These are phyloP conservation scores for Artemisia tridentata DNA, from an alignment of 129 eudicot genomes.

Conservation along the genomic window DNA sequence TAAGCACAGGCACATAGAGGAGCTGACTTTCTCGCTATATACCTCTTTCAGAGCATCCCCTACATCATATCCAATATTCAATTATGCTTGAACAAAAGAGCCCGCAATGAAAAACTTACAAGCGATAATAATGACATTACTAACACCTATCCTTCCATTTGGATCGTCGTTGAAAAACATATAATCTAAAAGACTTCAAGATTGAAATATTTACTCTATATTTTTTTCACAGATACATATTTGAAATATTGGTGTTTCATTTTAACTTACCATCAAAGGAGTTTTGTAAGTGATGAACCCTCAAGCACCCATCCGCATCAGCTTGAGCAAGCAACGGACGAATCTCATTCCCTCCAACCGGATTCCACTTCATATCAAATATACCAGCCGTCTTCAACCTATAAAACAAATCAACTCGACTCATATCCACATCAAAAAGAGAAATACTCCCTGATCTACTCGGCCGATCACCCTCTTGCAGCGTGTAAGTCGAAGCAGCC, in stretches of 20 bases:
- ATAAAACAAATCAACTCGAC: slow-evolving; percentile 45
- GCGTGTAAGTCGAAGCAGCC: slow-evolving; percentile 84
- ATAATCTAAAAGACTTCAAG: too few species aligned
- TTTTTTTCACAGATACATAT: background rate
- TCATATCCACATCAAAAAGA: slow-evolving; percentile 54
- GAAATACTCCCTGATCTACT: slow-evolving; percentile 74
- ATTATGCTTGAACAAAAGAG: background rate
- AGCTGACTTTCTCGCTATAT: slow-evolving; percentile 44
- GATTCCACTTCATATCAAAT: slow-evolving; percentile 89
- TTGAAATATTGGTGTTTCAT: too few species aligned
- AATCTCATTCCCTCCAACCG: slow-evolving; percentile 26
- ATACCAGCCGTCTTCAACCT: slow-evolving; percentile 71
- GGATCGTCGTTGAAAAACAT: too few species aligned
- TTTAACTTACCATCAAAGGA: slow-evolving; percentile 20
- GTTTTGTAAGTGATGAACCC: slow-evolving; percentile 44
- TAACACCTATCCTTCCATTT: too few species aligned
- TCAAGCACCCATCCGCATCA: slow-evolving; percentile 65
- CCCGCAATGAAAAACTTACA: background rate
- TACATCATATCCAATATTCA: slow-evolving; percentile 13
- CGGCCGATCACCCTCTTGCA: slow-evolving; percentile 75
- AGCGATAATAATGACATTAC: background rate
- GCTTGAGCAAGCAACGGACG: slow-evolving; percentile 64
- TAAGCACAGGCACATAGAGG: slow-evolving; percentile 72
- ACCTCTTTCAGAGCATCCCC: slow-evolving; percentile 47
- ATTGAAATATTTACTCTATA: background rate